Evolutionary conservation across 257 asterid species (phyloP).

Genomic region (Knoxia roxburghii): DNA sequence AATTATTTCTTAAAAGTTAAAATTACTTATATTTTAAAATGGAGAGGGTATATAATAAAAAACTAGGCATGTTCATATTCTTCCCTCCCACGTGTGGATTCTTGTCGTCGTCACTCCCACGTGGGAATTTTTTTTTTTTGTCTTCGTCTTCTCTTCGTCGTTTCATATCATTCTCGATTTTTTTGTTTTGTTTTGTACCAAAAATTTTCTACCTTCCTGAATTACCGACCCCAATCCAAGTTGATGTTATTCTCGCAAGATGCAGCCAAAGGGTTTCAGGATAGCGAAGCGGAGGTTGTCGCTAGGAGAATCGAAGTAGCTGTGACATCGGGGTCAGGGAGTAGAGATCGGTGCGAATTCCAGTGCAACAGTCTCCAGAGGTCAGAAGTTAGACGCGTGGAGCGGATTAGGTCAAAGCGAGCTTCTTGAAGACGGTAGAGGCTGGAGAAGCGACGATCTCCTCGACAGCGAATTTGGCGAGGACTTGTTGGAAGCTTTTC

Average conservation of each 20-base stretch:
- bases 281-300: slow-evolving; percentile 73
- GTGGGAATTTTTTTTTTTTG: too few relatives aligned
- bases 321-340: slow-evolving; percentile 86
- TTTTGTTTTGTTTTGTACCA: too few relatives aligned
- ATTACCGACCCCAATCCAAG: slow-evolving; percentile 78
- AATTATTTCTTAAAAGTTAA: too few relatives aligned
- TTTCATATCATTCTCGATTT: too few relatives aligned
- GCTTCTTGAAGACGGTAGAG: slow-evolving; percentile 79
- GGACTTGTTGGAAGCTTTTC: too few relatives aligned
- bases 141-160: too few relatives aligned
- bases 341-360: slow-evolving; percentile 74
- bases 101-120: too few relatives aligned
- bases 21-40: too few relatives aligned
- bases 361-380: slow-evolving; percentile 73
- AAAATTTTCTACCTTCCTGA: too few relatives aligned
- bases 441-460: slow-evolving; percentile 97
- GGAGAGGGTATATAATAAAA: too few relatives aligned
- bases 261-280: slow-evolving; percentile 78
- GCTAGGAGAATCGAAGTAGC: slow-evolving; percentile 70
- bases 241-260: slow-evolving; percentile 77
- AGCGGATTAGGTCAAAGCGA: slow-evolving; percentile 86
- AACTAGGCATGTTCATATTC: too few relatives aligned
- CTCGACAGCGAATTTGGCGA: slow-evolving; percentile 86
- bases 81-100: too few relatives aligned
- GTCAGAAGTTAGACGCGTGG: slow-evolving; percentile 82